Evolutionary conservation across 495 filamentous ascomycete species (phyloP).

Genomic region (Neurospora discreta): DNA sequence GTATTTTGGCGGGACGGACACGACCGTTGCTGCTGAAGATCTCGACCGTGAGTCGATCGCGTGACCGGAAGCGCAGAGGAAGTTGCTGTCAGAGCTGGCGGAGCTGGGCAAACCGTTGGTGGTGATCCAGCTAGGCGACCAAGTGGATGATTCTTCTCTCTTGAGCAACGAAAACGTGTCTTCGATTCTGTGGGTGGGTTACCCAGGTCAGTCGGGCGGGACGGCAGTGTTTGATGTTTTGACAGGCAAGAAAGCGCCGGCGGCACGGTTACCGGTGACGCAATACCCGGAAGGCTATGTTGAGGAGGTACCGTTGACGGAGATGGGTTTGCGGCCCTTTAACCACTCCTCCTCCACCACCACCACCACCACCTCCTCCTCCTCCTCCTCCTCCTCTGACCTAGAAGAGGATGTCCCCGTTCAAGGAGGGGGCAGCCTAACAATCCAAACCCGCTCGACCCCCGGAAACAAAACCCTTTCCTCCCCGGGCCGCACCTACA

Average conservation of each 20-base stretch:
- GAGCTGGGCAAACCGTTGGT: conserved; percentile 24
- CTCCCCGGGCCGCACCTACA: conserved; percentile 32
- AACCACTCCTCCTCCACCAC: background rate
- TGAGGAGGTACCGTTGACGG: conserved; percentile 24
- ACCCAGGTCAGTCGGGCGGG: conserved; percentile 44
- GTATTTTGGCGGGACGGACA: conserved; percentile 30
- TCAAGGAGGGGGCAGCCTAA: background rate
- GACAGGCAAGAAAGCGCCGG: conserved; percentile 39
- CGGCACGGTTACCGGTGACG: conserved; percentile 48
- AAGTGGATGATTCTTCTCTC: conserved; percentile 40
- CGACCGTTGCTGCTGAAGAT: conserved; percentile 23
- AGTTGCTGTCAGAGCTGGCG: conserved; percentile 22
- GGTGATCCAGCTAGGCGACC: conserved; percentile 36
- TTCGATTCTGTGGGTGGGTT: conserved; percentile 38
- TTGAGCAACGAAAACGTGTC: conserved; percentile 38
- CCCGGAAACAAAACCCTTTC: background rate
- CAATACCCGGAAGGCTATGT: conserved; percentile 30
- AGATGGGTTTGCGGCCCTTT: conserved; percentile 28
- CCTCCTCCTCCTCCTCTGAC: background rate
- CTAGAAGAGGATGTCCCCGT: background rate
- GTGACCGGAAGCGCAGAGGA: conserved; percentile 27
- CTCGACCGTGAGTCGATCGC: conserved; percentile 25
- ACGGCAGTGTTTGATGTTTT: conserved; percentile 38
- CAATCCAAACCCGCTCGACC: background rate
- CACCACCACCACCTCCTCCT: too few species aligned